phyloP scores from a whole-genome alignment of 805 yeast genomes.

The Alloascoidea hylecoeti region DNA sequence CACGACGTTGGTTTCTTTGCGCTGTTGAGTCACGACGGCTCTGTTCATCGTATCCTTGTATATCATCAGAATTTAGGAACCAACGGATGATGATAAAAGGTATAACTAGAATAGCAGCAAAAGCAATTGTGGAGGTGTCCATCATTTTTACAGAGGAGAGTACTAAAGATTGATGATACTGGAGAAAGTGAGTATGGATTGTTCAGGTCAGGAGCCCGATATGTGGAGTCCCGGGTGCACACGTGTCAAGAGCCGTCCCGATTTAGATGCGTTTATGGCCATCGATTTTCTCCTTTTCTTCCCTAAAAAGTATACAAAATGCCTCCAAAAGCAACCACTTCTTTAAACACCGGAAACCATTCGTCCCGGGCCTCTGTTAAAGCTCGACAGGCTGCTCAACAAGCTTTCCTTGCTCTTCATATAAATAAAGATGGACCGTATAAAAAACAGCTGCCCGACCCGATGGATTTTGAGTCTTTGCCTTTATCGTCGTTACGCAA shows the following conservation, averaged over 20 bases:
- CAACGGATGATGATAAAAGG: conserved; percentile 1
- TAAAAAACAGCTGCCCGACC: conserved; percentile 33
- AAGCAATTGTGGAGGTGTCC: not conserved
- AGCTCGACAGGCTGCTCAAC: conserved; percentile 44
- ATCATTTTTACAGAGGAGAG: too few relatives aligned
- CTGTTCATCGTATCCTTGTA: not conserved
- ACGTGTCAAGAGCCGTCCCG: too few relatives aligned
- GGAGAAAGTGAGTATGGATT: too few relatives aligned
- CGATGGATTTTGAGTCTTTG: conserved; percentile 56
- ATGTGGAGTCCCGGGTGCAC: too few relatives aligned
- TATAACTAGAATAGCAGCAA: not conserved
- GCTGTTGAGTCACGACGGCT: not conserved
- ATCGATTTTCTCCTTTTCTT: too few relatives aligned
- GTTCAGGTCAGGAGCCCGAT: too few relatives aligned
- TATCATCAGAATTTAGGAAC: not conserved
- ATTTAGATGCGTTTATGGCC: too few relatives aligned
- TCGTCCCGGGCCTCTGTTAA: conserved; percentile 33
- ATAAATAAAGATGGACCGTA: conserved; percentile 64
- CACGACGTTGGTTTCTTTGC: too few relatives aligned
- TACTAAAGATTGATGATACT: too few relatives aligned
- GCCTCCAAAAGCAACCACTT: too few relatives aligned
- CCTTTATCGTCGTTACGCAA: conserved; percentile 49
- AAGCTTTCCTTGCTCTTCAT: conserved; percentile 55
- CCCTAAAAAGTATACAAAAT: too few relatives aligned
- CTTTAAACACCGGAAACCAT: too few relatives aligned